These are phyloP conservation scores for Moesziomyces sp. DNA, from an alignment of 1,284 basidiomycete genomes.

Conservation along the genomic window DNA sequence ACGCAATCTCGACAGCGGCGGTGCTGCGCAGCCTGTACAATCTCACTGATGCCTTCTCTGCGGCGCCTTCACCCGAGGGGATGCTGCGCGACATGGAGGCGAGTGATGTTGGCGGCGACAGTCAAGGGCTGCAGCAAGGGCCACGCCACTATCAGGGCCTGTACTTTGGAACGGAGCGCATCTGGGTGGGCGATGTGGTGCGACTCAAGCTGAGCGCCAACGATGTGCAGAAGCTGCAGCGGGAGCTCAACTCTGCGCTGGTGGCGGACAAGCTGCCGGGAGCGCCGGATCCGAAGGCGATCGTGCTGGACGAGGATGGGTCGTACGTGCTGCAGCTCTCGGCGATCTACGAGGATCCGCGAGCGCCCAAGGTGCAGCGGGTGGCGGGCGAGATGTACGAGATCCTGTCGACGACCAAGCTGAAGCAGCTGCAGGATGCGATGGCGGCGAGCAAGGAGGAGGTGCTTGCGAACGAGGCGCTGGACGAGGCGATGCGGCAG, in stretches of 20 bases:
- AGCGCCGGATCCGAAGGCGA: constrained; percentile 23
- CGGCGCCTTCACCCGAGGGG: constrained; percentile 19
- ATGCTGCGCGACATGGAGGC: constrained; percentile 33
- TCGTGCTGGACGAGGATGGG: constrained; percentile 32
- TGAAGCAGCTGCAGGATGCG: constrained; percentile 21
- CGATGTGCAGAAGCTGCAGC: constrained; percentile 45
- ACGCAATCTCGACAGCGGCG: constrained; percentile 17
- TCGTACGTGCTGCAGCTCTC: constrained; percentile 40
- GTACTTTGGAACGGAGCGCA: constrained; percentile 50
- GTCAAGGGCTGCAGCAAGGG: constrained; percentile 10
- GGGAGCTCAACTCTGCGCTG: constrained; percentile 39
- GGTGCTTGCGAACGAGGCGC: constrained; percentile 13
- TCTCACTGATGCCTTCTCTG: constrained; percentile 42
- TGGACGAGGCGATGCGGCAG: constrained; percentile 19
- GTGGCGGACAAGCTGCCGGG: constrained; percentile 18
- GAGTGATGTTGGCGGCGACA: background rate
- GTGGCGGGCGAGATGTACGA: constrained; percentile 43
- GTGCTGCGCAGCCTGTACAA: constrained; percentile 29
- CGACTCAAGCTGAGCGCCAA: constrained; percentile 31
- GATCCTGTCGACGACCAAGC: constrained; percentile 30
- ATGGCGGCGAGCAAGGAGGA: constrained; percentile 12
- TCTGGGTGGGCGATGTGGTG: constrained; percentile 61
- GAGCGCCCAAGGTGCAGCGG: constrained; percentile 17
- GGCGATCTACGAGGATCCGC: constrained; percentile 41
- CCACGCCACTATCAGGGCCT: constrained; percentile 52